Conservation (phyloP, 2,329 filamentous ascomycete genomes). For the Fusarium guadeloupense region DNA sequence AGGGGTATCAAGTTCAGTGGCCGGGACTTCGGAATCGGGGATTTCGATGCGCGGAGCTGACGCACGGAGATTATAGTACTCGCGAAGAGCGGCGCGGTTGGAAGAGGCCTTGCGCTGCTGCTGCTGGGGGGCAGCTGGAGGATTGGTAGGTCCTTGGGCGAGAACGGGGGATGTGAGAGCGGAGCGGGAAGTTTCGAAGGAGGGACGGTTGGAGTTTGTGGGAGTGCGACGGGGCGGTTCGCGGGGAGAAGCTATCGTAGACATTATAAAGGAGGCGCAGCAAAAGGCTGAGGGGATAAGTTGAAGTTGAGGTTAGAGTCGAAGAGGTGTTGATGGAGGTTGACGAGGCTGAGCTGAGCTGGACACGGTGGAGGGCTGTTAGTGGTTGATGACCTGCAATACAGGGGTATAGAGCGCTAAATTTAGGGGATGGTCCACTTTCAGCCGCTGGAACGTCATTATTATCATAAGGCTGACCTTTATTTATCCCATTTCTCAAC, state of each 20-base stretch:
- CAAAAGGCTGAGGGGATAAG: neutral
- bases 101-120: constrained; percentile 56
- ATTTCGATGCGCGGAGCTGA: constrained; percentile 55
- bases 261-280: constrained; percentile 59
- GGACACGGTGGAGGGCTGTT: constrained; percentile 35
- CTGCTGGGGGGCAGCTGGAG: constrained; percentile 10
- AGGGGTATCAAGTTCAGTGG: constrained; percentile 76
- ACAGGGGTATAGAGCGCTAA: constrained; percentile 31
- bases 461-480: constrained; percentile 30
- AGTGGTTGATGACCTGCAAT: constrained; percentile 26
- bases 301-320: neutral
- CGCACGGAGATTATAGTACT: constrained; percentile 86
- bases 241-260: constrained; percentile 71
- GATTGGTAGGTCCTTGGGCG: constrained; percentile 34
- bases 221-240: constrained; percentile 69
- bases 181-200: constrained; percentile 72
- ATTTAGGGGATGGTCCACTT: constrained; percentile 27
- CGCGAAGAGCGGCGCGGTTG: constrained; percentile 87
- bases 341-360: constrained; percentile 26
- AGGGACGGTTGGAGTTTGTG: constrained; percentile 79
- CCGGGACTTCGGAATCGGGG: constrained; percentile 65
- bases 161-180: constrained; percentile 62
- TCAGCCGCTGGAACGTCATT: constrained; percentile 42
- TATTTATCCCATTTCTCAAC: constrained; percentile 10
- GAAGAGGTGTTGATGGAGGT: constrained; percentile 6